Conservation (phyloP, 345 rosid species). For the Hypericum androsaemum region DNA sequence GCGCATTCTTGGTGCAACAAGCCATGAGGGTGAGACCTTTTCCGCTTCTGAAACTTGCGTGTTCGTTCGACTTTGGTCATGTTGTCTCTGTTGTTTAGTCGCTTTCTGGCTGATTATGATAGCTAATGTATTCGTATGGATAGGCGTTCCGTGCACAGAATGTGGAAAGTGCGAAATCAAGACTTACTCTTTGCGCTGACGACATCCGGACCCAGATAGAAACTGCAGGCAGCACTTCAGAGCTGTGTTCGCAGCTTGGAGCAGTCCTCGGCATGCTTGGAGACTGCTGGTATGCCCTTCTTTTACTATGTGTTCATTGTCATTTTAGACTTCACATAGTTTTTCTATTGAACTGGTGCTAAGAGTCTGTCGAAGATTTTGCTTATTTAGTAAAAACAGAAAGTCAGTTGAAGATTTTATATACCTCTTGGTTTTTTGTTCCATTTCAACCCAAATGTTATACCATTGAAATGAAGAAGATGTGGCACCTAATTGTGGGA, state of each 20-base stretch:
- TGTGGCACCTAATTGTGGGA: too few relatives aligned
- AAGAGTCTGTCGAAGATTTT: too few relatives aligned
- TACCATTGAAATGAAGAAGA: too few relatives aligned
- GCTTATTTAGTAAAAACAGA: too few relatives aligned
- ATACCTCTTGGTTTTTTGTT: too few relatives aligned
- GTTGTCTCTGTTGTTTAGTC: background rate
- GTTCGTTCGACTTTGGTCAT: background rate
- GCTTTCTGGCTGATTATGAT: constrained; percentile 1
- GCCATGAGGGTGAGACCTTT: constrained; percentile 74
- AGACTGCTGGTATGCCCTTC: constrained; percentile 70
- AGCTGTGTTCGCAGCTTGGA: constrained; percentile 94
- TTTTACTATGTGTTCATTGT: too few relatives aligned
- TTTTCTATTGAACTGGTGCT: too few relatives aligned
- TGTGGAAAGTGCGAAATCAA: constrained; percentile 85
- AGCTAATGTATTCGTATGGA: constrained; percentile 10
- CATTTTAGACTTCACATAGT: too few relatives aligned
- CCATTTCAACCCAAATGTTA: too few relatives aligned
- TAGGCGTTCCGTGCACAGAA: constrained; percentile 85
- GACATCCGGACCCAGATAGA: constrained; percentile 72
- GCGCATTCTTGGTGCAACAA: constrained; percentile 93
- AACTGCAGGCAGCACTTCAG: constrained; percentile 61
- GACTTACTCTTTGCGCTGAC: constrained; percentile 68
- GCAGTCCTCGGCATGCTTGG: constrained; percentile 99
- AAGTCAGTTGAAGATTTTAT: too few relatives aligned
- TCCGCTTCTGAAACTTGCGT: background rate